Percentiles rank a stretch among this genome's conserved stretches.
phyloP scores from a whole-genome alignment of 2,329 filamentous ascomycete species.

The Claviceps africana region DNA sequence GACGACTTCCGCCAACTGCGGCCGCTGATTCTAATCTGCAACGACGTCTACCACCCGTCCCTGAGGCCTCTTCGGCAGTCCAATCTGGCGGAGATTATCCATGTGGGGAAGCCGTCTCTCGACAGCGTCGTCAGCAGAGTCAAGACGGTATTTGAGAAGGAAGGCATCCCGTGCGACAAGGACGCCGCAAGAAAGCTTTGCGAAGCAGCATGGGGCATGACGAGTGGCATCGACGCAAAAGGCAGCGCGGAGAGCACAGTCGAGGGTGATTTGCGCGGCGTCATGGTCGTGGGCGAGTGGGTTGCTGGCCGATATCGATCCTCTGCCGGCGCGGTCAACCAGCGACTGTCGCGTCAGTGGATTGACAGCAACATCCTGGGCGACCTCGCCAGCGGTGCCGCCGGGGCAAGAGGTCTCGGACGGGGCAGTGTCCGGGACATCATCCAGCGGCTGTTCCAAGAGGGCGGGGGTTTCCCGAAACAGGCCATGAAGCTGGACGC shows the following conservation, averaged over 20 bases:
- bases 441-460: slow-evolving; percentile 62
- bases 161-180: slow-evolving; percentile 75
- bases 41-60: slow-evolving; percentile 88
- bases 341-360: slow-evolving; percentile 57
- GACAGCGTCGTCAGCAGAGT: slow-evolving; percentile 74
- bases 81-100: slow-evolving; percentile 73
- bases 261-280: slow-evolving; percentile 61
- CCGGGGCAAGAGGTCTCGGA: slow-evolving; percentile 56
- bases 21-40: slow-evolving; percentile 88
- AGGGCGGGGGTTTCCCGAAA: slow-evolving; percentile 64
- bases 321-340: slow-evolving; percentile 23
- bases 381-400: slow-evolving; percentile 56
- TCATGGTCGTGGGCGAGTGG: slow-evolving; percentile 83
- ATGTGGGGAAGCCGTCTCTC: slow-evolving; percentile 76
- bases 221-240: slow-evolving; percentile 53
- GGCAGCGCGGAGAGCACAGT: slow-evolving; percentile 54
- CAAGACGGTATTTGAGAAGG: slow-evolving; percentile 73
- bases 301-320: slow-evolving; percentile 57
- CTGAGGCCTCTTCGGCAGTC: slow-evolving; percentile 78
- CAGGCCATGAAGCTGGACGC: slow-evolving; percentile 26
- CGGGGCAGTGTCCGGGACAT: slow-evolving; percentile 62
- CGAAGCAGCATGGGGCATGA: slow-evolving; percentile 71
- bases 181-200: slow-evolving; percentile 79
- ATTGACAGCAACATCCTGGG: slow-evolving; percentile 57
- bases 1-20: slow-evolving; percentile 80